Evolutionary conservation across 2,329 filamentous ascomycete species (phyloP), one percentile per base, ranked within the genome.

Genomic region (Graphium sp.): DNA sequence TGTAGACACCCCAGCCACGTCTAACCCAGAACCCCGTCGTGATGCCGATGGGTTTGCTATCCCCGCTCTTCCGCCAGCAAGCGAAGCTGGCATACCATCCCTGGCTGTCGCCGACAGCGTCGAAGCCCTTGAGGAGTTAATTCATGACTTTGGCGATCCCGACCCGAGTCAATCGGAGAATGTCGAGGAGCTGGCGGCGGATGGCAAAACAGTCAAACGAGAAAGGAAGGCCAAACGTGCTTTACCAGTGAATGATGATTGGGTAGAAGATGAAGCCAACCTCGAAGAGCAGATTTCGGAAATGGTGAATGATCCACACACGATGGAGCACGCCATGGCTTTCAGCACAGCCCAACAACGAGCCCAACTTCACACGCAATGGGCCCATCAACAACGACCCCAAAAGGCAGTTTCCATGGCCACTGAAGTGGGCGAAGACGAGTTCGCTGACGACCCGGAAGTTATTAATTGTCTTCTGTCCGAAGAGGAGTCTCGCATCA

Each of bases 391-490:
- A 11, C 53, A 56, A 34, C 58, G 55, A 17, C 60, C 59, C 2
- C 50, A 44, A 18, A 61, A 54, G 39, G 52, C 53, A 18, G 56
- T 65, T 8, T 65, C 60, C 13, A 71, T 73, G 58, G 60, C 66
- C 16, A 61, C 66, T 6, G 71, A 78, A 30, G 75, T 91, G 13
- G 71, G 66, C 28, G 79, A 80, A 32, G 68, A 79, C 32, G 85
- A 94, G 44, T 94, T 95, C 43, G 80, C 75, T 21, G 74, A 91
- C 40, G 89, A 98, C 36, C 77, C 74, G 0, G 89, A 98, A 49
- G 83, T 98, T 5, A 57, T 66, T 34, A 79, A 79, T 41, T 93
- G 85, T 44, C 52, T 84, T 20, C 62, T 95, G 5, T 67, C 65
- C 0, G 66, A 74, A 2, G 67, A 71, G 4, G 85, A 95, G 52